Conservation (phyloP, 2,329 filamentous ascomycete species). For the Ophiocordyceps australis region DNA sequence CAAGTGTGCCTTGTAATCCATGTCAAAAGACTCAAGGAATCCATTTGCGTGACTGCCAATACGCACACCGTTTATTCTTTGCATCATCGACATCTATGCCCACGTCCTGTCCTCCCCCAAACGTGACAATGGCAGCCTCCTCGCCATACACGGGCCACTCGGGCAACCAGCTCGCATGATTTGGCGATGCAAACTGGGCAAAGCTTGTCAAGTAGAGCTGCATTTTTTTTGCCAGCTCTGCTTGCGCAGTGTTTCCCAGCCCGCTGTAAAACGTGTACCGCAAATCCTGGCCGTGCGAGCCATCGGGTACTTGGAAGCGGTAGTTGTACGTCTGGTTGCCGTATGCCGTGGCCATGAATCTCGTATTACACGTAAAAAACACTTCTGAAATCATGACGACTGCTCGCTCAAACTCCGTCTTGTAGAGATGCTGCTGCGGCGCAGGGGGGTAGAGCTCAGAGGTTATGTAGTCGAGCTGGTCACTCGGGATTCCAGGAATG, state of each 20-base stretch:
- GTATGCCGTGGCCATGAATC: constrained; percentile 25
- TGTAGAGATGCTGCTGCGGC: constrained; percentile 1
- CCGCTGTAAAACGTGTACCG: constrained; percentile 30
- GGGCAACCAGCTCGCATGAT: constrained; percentile 1
- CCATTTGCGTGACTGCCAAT: constrained; percentile 6
- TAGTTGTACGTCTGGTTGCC: constrained; percentile 27
- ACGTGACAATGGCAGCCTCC: constrained; percentile 1
- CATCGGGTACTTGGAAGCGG: constrained; percentile 28
- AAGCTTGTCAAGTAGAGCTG: constrained; percentile 15
- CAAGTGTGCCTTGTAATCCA: too few relatives aligned
- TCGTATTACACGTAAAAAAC: constrained; percentile 29
- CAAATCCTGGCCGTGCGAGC: constrained; percentile 29
- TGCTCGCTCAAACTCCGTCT: constrained; percentile 11
- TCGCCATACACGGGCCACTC: constrained; percentile 3
- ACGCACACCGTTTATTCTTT: constrained; percentile 10
- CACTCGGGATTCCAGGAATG: constrained; percentile 5
- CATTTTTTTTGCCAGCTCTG: constrained; percentile 8
- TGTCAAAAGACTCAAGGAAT: too few relatives aligned
- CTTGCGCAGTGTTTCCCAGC: constrained; percentile 9
- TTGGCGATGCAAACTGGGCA: constrained; percentile 10
- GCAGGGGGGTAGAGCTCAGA: constrained; percentile 7
- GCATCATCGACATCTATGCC: constrained; percentile 1
- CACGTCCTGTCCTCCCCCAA: constrained; percentile 3
- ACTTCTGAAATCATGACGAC: constrained; percentile 19
- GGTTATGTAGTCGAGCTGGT: constrained; percentile 15